These are phyloP conservation scores for Talaromyces sp. DNA, from an alignment of 2,329 filamentous ascomycete species.

Conservation along the genomic window DNA sequence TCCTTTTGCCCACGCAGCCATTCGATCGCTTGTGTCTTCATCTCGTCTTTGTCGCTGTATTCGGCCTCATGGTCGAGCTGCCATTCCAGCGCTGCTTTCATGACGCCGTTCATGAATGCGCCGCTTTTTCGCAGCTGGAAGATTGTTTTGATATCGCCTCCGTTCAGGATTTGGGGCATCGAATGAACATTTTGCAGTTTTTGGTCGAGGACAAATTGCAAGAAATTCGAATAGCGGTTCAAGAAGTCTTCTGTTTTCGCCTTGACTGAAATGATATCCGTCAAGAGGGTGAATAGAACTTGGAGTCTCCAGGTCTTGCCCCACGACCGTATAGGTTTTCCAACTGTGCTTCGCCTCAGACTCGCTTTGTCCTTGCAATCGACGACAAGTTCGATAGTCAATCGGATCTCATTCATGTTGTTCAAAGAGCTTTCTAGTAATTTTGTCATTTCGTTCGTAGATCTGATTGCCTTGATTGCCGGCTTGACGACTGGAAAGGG, in stretches of 20 bases:
- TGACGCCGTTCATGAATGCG: not conserved
- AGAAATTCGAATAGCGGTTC: not conserved
- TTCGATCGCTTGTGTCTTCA: not conserved
- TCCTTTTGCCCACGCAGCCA: slow-evolving; percentile 2
- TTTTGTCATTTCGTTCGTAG: slow-evolving; percentile 5
- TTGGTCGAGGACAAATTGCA: not conserved
- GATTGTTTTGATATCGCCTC: slow-evolving; percentile 2
- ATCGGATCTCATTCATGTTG: not conserved
- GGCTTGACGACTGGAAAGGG: not conserved
- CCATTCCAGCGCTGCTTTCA: slow-evolving; percentile 7
- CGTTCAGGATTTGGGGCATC: not conserved
- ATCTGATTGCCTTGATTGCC: not conserved
- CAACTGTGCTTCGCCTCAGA: not conserved
- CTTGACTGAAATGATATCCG: not conserved
- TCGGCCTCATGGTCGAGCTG: slow-evolving; percentile 2
- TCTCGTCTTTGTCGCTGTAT: not conserved
- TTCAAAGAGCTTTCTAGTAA: slow-evolving; percentile 1
- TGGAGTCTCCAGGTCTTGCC: slow-evolving; percentile 12
- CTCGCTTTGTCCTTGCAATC: not conserved
- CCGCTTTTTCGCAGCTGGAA: slow-evolving; percentile 8
- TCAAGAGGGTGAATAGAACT: not conserved
- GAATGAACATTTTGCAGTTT: not conserved
- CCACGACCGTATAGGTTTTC: slow-evolving; percentile 7
- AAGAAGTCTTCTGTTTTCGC: not conserved
- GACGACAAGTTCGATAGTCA: not conserved